Conservation (phyloP, 176 grass and related monocot species). For the Carex pumila region DNA sequence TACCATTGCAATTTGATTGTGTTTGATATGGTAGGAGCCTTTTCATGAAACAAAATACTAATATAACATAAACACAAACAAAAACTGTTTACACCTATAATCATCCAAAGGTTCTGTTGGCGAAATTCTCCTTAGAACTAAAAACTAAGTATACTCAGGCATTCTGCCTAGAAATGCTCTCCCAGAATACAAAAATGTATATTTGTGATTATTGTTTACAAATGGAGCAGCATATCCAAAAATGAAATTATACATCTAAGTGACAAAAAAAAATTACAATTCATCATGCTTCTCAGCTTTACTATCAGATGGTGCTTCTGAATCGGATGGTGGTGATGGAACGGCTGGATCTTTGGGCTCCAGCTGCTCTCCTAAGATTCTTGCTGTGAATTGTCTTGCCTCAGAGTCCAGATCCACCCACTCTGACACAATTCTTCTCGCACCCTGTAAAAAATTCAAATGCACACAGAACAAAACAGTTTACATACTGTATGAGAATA, state of each 20-base stretch:
- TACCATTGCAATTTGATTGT: neutral
- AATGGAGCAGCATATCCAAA: neutral
- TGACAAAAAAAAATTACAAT: constrained; percentile 30
- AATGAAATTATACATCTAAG: constrained; percentile 20
- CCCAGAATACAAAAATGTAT: neutral
- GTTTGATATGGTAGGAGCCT: neutral
- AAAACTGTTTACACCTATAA: neutral
- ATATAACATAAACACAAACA: neutral
- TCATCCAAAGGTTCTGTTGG: neutral
- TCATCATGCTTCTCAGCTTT: constrained; percentile 37
- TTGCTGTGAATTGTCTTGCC: constrained; percentile 57
- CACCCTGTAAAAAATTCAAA: constrained; percentile 43
- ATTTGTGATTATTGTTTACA: neutral
- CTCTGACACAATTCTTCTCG: constrained; percentile 88
- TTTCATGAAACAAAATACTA: neutral
- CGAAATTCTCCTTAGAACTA: neutral
- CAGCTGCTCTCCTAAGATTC: constrained; percentile 52
- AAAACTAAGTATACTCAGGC: neutral
- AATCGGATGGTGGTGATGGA: constrained; percentile 27
- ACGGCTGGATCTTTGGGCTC: constrained; percentile 21
- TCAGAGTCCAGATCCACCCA: constrained; percentile 83
- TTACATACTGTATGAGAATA: neutral
- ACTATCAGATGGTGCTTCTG: constrained; percentile 12
- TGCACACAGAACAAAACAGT: neutral
- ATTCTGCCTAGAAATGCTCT: neutral